phyloP scores from a whole-genome alignment of 495 filamentous ascomycete genomes.

The Lindgomyces ingoldianus region DNA sequence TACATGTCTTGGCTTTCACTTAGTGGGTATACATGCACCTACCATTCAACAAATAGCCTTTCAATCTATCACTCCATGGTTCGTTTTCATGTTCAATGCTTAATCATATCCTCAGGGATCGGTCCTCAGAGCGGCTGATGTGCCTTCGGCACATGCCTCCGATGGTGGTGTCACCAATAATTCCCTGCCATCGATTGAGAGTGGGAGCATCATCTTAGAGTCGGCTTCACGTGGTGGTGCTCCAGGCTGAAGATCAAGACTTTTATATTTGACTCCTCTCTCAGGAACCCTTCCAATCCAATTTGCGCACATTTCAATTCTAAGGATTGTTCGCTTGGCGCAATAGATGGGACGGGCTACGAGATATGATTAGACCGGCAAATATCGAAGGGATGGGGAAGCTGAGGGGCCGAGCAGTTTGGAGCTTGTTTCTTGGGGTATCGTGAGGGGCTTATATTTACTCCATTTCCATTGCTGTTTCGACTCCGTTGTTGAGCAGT shows the following conservation, averaged over 20 bases:
- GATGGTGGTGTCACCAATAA: neutral
- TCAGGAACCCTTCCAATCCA: neutral
- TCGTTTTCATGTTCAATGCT: neutral
- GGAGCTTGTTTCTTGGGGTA: neutral
- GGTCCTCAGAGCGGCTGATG: neutral
- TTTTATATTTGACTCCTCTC: conserved; percentile 3
- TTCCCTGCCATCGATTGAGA: neutral
- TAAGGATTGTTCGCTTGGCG: neutral
- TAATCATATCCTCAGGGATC: neutral
- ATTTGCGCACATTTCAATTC: neutral
- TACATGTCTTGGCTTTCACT: neutral
- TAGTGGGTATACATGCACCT: neutral
- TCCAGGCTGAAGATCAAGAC: neutral
- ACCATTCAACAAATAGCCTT: neutral
- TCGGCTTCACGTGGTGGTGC: neutral
- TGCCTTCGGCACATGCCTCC: neutral
- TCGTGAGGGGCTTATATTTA: neutral
- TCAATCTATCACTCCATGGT: neutral
- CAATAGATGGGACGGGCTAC: neutral
- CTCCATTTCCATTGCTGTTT: neutral
- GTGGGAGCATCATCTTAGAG: neutral
- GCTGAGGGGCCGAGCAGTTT: neutral
- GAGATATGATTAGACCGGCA: neutral
- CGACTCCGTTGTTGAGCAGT: neutral
- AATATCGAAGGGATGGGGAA: neutral